Base-by-base conservation (phyloP, 2,329 filamentous ascomycete genomes). In the Ceratocystis harringtonii region DNA sequence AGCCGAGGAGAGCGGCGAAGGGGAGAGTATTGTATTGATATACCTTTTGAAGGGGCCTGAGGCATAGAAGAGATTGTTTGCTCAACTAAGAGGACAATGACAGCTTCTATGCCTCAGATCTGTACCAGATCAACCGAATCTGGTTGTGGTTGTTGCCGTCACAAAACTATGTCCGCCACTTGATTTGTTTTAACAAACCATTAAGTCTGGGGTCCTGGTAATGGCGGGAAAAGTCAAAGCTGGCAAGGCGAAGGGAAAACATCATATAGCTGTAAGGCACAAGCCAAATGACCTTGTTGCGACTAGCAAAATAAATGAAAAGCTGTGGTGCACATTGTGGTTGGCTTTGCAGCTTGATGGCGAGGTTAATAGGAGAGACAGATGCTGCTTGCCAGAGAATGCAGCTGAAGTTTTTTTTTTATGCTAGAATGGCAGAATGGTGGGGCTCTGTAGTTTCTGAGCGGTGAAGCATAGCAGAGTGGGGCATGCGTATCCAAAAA, bases 401-500 rank as follows among this genome's bases (percentile, higher is more conserved):
- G 28, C 28, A 15, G 15, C 25, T 25, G 62, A 62, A 61, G 43
- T 25, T 55, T 67, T 67, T 67, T 67, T 52, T 52, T 67, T 67
- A 67, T 65, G 50, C 32, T 15, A 6, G 10, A 44, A 41, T n/a
- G 66, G 66, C 66, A 67, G 60, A 65, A 67, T 67, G 45, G 66
- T 67, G 66, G 66, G 45, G 63, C 52, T 63, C n/a, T 5, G 44
- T 36, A 7, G n/a, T 15, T 15, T 32, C 28, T 19, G 61, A 61
- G 10, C 25, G 60, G 5, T 30, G 48, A 65, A 43, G 66, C 62
- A 62, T 62, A 58, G 55, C 55, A 41, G 7, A 50, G 5, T 30
- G n/a, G 36, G 12, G 36, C 36, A 8, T 36, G 22, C 5, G 15
- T 7, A 19, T 52, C 10, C 3, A 52, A n/a, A 15, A 3, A 52